phyloP scores from a whole-genome alignment of 2,329 filamentous ascomycete species.

The Cladosporium sp. region DNA sequence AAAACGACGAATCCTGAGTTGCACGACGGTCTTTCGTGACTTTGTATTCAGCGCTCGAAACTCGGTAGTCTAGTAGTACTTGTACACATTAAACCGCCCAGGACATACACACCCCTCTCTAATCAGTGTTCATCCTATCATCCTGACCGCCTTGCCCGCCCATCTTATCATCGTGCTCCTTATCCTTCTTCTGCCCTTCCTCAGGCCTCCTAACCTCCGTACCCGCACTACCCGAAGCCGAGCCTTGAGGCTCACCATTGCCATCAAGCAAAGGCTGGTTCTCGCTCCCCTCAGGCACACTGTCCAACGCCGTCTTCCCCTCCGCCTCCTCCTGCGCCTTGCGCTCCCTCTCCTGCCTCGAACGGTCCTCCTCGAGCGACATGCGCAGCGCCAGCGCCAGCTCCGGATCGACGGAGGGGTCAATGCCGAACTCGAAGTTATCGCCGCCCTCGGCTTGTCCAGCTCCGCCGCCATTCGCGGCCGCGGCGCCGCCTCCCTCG shows the following conservation, averaged over 20 bases:
- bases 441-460: constrained; percentile 55
- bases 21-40: too few relatives aligned
- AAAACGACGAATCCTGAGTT: too few relatives aligned
- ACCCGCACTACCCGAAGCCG: constrained; percentile 16
- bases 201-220: constrained; percentile 5
- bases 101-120: too few relatives aligned
- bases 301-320: constrained; percentile 72
- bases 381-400: constrained; percentile 90
- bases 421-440: constrained; percentile 83
- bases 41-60: too few relatives aligned
- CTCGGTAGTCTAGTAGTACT: too few relatives aligned
- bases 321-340: constrained; percentile 64
- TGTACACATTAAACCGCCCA: constrained; percentile 11
- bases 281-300: constrained; percentile 69
- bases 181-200: constrained; percentile 14
- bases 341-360: constrained; percentile 80
- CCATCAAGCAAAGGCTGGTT: constrained; percentile 48
- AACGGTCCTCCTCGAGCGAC: constrained; percentile 98
- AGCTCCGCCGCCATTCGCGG: constrained; percentile 35
- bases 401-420: constrained; percentile 88
- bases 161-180: constrained; percentile 20
- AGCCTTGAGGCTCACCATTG: constrained; percentile 22
- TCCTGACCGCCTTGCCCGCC: neutral
- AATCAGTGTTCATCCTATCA: constrained; percentile 8
- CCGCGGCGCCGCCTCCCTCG: constrained; percentile 53